A percentile compares a stretch with the other conserved stretches of the same genome.
Conservation (phyloP, 129 eudicot genomes). For the Flaveria trinervia region DNA sequence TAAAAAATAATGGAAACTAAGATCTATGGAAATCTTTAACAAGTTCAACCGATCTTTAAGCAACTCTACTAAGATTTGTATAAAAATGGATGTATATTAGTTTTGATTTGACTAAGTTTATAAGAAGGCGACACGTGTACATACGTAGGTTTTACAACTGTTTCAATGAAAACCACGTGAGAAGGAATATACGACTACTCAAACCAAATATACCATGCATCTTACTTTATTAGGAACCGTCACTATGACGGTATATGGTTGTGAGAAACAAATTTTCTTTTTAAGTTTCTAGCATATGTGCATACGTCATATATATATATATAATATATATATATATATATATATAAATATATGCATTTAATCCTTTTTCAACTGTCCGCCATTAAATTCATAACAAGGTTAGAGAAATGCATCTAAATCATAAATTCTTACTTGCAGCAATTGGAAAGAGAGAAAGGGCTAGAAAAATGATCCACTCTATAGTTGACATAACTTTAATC, state of each 20-base stretch:
- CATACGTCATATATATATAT: not conserved
- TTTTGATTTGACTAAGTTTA: not conserved
- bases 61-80: not conserved
- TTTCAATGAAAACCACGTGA: not conserved
- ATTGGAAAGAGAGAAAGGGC: too few species aligned
- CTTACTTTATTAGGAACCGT: slow-evolving; percentile 13
- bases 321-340: not conserved
- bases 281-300: slow-evolving; percentile 22
- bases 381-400: too few species aligned
- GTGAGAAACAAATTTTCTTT: not conserved
- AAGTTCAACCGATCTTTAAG: not conserved
- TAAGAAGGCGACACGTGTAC: not conserved
- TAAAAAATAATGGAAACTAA: not conserved
- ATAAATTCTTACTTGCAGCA: too few species aligned
- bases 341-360: slow-evolving; percentile 32
- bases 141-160: not conserved
- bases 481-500: too few species aligned
- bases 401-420: too few species aligned
- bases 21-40: not conserved
- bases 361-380: not conserved
- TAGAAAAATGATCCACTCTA: too few species aligned
- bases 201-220: slow-evolving; percentile 6
- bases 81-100: not conserved
- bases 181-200: slow-evolving; percentile 3
- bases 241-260: slow-evolving; percentile 16